Conservation (phyloP, 768 basidiomycete genomes). For the Floccularia luteovirens region DNA sequence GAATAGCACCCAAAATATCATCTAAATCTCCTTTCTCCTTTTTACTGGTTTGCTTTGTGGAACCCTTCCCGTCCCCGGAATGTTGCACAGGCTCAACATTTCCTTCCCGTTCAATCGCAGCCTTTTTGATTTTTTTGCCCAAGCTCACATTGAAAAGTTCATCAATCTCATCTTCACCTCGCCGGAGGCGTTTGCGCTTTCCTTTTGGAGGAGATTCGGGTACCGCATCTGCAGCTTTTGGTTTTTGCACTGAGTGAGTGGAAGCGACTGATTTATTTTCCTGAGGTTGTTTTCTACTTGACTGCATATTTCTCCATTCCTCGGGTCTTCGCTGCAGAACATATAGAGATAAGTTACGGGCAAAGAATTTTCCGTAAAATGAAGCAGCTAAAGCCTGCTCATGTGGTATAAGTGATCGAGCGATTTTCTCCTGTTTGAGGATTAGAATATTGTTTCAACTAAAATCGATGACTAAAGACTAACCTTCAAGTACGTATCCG, state of each 20-base stretch:
- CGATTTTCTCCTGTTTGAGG: conserved; percentile 77
- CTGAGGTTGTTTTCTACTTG: conserved; percentile 26
- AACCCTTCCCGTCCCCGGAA: not conserved
- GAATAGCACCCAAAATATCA: not conserved
- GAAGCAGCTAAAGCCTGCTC: conserved; percentile 69
- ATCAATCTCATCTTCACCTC: conserved; percentile 65
- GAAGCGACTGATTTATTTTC: not conserved
- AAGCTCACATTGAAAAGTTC: conserved; percentile 52
- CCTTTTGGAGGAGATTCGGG: conserved; percentile 6
- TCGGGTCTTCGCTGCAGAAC: conserved; percentile 73
- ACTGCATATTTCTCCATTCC: conserved; percentile 77
- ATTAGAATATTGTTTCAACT: conserved; percentile 3
- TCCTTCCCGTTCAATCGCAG: conserved; percentile 24
- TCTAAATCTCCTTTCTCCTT: not conserved
- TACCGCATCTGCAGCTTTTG: conserved; percentile 9
- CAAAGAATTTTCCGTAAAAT: conserved; percentile 85
- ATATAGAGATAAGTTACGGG: conserved; percentile 68
- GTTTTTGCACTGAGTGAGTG: conserved; percentile 5
- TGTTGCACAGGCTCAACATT: not conserved
- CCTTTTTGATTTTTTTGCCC: conserved; percentile 54
- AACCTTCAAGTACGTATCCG: conserved; percentile 92
- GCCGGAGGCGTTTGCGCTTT: conserved; percentile 40
- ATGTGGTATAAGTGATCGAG: conserved; percentile 64
- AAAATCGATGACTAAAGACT: conserved; percentile 9
- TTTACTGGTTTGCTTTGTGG: not conserved